Evolutionary conservation across 1,139 yeast genomes (phyloP), one percentile per base, ranked within the genome.

Genomic region (Pneumocystis sp.): DNA sequence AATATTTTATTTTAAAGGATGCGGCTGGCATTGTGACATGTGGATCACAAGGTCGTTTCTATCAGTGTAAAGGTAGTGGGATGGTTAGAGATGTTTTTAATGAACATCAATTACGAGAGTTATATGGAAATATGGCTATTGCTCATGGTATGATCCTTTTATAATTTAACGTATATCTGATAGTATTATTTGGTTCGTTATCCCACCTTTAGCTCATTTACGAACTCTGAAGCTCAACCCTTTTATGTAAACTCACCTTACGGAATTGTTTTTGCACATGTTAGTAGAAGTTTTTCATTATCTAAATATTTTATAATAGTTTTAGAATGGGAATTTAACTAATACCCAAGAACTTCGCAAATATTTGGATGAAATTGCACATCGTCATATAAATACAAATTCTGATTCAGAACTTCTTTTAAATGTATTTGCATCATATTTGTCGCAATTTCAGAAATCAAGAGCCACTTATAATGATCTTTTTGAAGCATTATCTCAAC

Each of bases 1-100:
- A 31, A 5, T 12, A 31, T 10, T 59, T 39, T 12, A 31, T 10
- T 59, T 39, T 59, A 12, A 39, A 59, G 65, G 99, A 93, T 76
- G 99, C 99, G 15, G 97, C 97, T n/a, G 99, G 99, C 69, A 91
- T 93, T 67, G 95, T 89, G 59, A 95, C 98, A 15, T 90, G 97
- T 76, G 98, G 97, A 64, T 80, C 88, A 64, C 85, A 91, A 70
- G 99, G 98, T 70, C 82, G 98, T 67, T 82, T 95, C 67, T 91
- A 89, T 78, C 97, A 93, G 78, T 93, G 97, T 77, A 93, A 93
- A 78, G 99, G 99, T 71, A 93, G 90, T 76, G 99, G 99, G 69
- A 89, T 95, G 97, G 97, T 96, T 66, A 83, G 96, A 72, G 98
- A 93, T 73, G 97, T 93, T 50, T 93, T 93, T 82, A 29, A 17